Conservation (phyloP, 306 rosid species). For the Macrotyloma uniflorum region DNA sequence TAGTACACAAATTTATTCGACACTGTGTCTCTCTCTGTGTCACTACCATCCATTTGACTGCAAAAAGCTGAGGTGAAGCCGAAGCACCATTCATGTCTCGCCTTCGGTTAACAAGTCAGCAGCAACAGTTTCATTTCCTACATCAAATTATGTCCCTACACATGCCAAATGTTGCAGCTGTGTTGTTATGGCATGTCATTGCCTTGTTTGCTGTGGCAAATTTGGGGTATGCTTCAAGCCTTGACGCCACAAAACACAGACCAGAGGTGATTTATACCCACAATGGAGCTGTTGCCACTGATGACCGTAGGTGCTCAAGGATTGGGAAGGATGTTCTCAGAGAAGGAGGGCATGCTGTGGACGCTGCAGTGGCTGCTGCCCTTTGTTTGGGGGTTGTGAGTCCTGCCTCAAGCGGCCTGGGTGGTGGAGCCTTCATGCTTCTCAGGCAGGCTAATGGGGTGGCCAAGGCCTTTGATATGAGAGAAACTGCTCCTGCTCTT, state of each 20-base stretch:
- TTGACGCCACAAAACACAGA: constrained; percentile 30
- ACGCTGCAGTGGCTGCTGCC: constrained; percentile 83
- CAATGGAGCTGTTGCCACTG: constrained; percentile 79
- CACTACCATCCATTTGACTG: neutral
- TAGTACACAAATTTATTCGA: neutral
- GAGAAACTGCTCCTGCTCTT: constrained; percentile 80
- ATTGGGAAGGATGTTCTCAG: constrained; percentile 60
- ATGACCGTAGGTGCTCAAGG: constrained; percentile 68
- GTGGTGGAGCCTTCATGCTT: constrained; percentile 88
- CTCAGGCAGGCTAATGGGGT: constrained; percentile 53
- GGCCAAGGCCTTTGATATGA: constrained; percentile 70
- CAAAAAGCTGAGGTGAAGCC: neutral
- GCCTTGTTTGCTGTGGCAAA: constrained; percentile 39
- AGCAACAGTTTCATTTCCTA: neutral
- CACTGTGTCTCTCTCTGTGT: neutral
- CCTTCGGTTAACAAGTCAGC: constrained; percentile 12
- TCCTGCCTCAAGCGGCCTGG: constrained; percentile 88
- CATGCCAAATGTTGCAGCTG: constrained; percentile 43
- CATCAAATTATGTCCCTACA: neutral
- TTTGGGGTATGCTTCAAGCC: constrained; percentile 38
- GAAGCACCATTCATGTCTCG: constrained; percentile 1
- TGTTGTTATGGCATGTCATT: constrained; percentile 39
- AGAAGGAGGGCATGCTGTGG: constrained; percentile 82
- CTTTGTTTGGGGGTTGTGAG: constrained; percentile 86
- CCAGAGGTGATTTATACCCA: constrained; percentile 51